Conservation (phyloP, 1,284 basidiomycete species). For the Thelephora terrestris region DNA sequence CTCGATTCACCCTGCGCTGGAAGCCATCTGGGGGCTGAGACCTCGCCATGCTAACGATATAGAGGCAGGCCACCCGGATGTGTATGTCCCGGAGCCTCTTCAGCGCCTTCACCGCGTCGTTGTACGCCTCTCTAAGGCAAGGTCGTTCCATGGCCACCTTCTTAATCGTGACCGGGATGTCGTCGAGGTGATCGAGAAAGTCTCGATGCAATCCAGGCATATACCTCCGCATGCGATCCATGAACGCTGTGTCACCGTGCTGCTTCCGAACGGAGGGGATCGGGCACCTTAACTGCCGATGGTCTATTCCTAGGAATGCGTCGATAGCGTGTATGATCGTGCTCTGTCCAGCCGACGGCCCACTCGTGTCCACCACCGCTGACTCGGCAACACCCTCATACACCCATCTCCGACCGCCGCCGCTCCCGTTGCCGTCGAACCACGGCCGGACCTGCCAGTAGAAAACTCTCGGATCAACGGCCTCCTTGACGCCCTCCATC, state of each 20-base stretch:
- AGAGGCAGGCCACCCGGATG: slow-evolving; percentile 81
- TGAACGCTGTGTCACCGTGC: slow-evolving; percentile 60
- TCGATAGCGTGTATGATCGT: slow-evolving; percentile 79
- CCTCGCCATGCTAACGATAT: slow-evolving; percentile 69
- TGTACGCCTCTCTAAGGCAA: slow-evolving; percentile 63
- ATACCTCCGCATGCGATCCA: slow-evolving; percentile 73
- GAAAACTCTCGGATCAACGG: slow-evolving; percentile 82
- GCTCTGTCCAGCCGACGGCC: slow-evolving; percentile 92
- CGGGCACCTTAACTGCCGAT: slow-evolving; percentile 68
- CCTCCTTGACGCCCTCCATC: slow-evolving; percentile 60
- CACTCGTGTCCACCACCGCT: slow-evolving; percentile 57
- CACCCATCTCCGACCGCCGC: slow-evolving; percentile 55
- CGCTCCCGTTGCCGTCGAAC: slow-evolving; percentile 66
- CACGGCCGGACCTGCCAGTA: slow-evolving; percentile 90
- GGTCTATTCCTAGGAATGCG: slow-evolving; percentile 77
- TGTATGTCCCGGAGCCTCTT: slow-evolving; percentile 80
- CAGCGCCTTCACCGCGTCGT: slow-evolving; percentile 67
- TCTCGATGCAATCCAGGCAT: slow-evolving; percentile 73
- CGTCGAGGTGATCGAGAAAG: slow-evolving; percentile 46
- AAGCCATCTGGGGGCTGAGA: slow-evolving; percentile 46
- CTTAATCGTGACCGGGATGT: slow-evolving; percentile 42
- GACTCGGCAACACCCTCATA: slow-evolving; percentile 70
- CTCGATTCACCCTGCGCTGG: slow-evolving; percentile 32
- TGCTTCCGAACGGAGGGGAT: slow-evolving; percentile 56
- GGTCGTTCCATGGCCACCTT: slow-evolving; percentile 46